Conservation (phyloP, 768 basidiomycete species). For the Collybia nuda region DNA sequence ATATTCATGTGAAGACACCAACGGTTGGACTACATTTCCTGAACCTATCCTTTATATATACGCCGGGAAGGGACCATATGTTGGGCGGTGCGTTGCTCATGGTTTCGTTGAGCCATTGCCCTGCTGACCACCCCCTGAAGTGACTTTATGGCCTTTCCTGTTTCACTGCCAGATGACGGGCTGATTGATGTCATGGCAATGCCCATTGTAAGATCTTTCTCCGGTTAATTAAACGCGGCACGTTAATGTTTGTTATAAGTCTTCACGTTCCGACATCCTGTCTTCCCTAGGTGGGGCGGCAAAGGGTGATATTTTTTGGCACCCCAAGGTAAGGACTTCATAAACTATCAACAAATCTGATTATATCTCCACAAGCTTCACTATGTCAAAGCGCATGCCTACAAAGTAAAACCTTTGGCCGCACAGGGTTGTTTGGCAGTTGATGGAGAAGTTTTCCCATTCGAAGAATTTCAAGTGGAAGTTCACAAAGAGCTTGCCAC, state of each 20-base stretch:
- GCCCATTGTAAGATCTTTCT: conserved; percentile 45
- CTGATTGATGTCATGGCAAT: conserved; percentile 72
- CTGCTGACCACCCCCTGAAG: conserved; percentile 26
- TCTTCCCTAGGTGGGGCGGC: conserved; percentile 60
- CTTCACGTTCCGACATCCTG: conserved; percentile 50
- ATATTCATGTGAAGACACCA: conserved; percentile 40
- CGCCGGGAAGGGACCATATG: conserved; percentile 80
- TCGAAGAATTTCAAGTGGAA: conserved; percentile 76
- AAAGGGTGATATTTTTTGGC: conserved; percentile 63
- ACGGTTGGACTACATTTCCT: conserved; percentile 72
- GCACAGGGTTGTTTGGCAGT: conserved; percentile 59
- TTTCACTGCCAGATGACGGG: conserved; percentile 78
- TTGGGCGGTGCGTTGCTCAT: conserved; percentile 46
- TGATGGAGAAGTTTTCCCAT: conserved; percentile 79
- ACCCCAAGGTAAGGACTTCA: conserved; percentile 44
- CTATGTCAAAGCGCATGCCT: conserved; percentile 74
- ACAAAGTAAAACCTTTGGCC: conserved; percentile 63
- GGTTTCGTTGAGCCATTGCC: neutral
- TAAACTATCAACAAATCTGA: conserved; percentile 4
- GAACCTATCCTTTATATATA: conserved; percentile 69
- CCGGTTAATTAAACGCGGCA: neutral
- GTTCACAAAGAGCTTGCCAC: conserved; percentile 68
- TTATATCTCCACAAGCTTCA: conserved; percentile 43
- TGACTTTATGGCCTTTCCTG: conserved; percentile 82
- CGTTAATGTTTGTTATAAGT: conserved; percentile 24